phyloP scores from a whole-genome alignment of 768 basidiomycete genomes.

The Symmetrospora coprosmae region DNA sequence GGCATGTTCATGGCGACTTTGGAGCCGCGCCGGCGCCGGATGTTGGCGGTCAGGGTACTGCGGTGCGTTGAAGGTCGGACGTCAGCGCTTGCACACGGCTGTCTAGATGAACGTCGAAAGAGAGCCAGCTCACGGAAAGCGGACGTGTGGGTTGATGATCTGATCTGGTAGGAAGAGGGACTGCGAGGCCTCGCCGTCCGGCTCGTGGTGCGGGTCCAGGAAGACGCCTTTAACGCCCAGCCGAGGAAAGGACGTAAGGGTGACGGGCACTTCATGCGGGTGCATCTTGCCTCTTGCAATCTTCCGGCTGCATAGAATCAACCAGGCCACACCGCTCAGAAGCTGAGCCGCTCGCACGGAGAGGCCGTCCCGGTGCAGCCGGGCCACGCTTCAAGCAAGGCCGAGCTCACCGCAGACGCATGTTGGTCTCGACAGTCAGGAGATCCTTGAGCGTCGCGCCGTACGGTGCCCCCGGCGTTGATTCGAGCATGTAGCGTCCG shows the following conservation, averaged over 20 bases:
- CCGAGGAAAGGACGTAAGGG: conserved; percentile 87
- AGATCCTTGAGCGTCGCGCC: conserved; percentile 73
- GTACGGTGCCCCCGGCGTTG: conserved; percentile 90
- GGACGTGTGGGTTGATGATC: conserved; percentile 90
- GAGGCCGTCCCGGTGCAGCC: not conserved
- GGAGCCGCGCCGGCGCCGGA: conserved; percentile 71
- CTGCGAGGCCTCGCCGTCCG: conserved; percentile 71
- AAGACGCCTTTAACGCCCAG: conserved; percentile 78
- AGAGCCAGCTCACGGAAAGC: conserved; percentile 66
- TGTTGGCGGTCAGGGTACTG: conserved; percentile 95
- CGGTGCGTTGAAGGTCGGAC: not conserved
- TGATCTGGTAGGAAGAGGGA: conserved; percentile 89
- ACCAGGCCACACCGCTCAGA: not conserved
- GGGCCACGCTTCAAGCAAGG: conserved; percentile 5
- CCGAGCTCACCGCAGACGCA: conserved; percentile 64
- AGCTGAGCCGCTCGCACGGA: not conserved
- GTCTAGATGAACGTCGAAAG: conserved; percentile 16
- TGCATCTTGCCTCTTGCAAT: conserved; percentile 72
- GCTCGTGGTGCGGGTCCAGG: conserved; percentile 74
- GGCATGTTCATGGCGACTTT: conserved; percentile 94
- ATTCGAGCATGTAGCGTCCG: conserved; percentile 96
- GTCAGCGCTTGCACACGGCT: not conserved
- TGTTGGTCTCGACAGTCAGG: conserved; percentile 78
- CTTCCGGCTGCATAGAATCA: conserved; percentile 47
- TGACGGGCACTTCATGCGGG: conserved; percentile 72